These are phyloP conservation scores for Lactifluus echinatus DNA, from an alignment of 768 basidiomycete species.

Conservation along the genomic window DNA sequence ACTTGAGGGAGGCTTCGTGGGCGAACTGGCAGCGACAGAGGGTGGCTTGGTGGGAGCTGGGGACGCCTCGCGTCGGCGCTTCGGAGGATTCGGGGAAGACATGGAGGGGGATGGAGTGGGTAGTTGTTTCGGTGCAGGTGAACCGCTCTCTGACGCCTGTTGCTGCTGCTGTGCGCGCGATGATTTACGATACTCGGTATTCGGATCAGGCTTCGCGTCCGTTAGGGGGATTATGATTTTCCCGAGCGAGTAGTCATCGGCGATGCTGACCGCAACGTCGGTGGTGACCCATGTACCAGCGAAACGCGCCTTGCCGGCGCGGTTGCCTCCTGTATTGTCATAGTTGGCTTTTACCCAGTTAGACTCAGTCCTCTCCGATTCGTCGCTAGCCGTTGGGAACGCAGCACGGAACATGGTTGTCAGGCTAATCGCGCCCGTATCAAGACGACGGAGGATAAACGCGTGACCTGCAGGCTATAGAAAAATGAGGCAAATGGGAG, in stretches of 20 bases:
- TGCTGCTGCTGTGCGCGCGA: constrained; percentile 32
- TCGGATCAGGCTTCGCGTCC: constrained; percentile 69
- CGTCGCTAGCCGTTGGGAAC: constrained; percentile 72
- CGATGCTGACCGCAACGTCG: constrained; percentile 56
- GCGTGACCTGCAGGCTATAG: constrained; percentile 69
- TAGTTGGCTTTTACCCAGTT: constrained; percentile 76
- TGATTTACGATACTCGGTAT: constrained; percentile 69
- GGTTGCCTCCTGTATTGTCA: constrained; percentile 71
- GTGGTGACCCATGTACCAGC: constrained; percentile 85
- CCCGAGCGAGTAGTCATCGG: constrained; percentile 54
- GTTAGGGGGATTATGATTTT: constrained; percentile 58
- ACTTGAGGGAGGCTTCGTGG: constrained; percentile 14
- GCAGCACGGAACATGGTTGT: constrained; percentile 97
- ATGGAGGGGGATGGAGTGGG: constrained; percentile 31
- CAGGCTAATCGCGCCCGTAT: constrained; percentile 84
- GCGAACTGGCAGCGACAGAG: constrained; percentile 23
- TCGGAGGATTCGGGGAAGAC: constrained; percentile 26
- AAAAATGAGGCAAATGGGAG: constrained; percentile 21
- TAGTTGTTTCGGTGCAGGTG: constrained; percentile 22
- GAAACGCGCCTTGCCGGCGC: constrained; percentile 52
- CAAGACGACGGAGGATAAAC: constrained; percentile 89
- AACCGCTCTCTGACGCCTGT: constrained; percentile 21
- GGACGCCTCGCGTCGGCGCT: constrained; percentile 53
- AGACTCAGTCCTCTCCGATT: constrained; percentile 70
- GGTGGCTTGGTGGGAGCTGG: constrained; percentile 43